Evolutionary conservation across 208 protist genomes (phyloP).

Genomic region (Trypanosoma boissoni): DNA sequence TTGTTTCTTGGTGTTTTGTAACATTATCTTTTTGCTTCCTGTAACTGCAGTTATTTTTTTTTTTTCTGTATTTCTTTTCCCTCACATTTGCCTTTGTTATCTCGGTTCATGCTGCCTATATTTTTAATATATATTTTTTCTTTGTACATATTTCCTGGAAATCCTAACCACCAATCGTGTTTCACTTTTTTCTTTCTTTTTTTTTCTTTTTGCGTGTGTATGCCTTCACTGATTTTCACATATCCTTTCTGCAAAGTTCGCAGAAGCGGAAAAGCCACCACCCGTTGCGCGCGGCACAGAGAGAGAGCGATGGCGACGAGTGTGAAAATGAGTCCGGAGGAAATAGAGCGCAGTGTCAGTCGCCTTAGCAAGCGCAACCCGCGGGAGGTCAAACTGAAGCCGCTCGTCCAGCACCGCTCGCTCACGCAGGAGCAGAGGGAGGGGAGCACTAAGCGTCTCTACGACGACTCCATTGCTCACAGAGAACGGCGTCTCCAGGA

Average conservation of each 20-base stretch:
- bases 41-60: background rate
- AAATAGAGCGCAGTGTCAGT: slow-evolving; percentile 69
- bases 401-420: slow-evolving; percentile 31
- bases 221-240: background rate
- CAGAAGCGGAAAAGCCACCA: slow-evolving; percentile 13
- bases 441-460: slow-evolving; percentile 71
- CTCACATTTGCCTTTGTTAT: background rate
- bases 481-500: slow-evolving; percentile 40
- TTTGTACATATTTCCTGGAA: background rate
- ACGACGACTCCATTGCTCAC: slow-evolving; percentile 75
- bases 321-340: slow-evolving; percentile 57
- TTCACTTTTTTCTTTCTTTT: slow-evolving; percentile 3
- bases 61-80: slow-evolving; percentile 10
- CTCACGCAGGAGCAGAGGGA: slow-evolving; percentile 53
- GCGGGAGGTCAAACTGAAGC: slow-evolving; percentile 37
- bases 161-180: no score
- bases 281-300: no score
- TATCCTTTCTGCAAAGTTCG: no score
- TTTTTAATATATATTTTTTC: slow-evolving; percentile 2
- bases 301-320: no score
- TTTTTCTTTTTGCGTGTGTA: background rate
- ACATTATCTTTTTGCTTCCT: background rate
- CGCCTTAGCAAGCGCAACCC: slow-evolving; percentile 46
- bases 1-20: no score
- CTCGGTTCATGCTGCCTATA: background rate